Evolutionary conservation across 148 eudicot species (phyloP).

Genomic region (Diospyros lotus): DNA sequence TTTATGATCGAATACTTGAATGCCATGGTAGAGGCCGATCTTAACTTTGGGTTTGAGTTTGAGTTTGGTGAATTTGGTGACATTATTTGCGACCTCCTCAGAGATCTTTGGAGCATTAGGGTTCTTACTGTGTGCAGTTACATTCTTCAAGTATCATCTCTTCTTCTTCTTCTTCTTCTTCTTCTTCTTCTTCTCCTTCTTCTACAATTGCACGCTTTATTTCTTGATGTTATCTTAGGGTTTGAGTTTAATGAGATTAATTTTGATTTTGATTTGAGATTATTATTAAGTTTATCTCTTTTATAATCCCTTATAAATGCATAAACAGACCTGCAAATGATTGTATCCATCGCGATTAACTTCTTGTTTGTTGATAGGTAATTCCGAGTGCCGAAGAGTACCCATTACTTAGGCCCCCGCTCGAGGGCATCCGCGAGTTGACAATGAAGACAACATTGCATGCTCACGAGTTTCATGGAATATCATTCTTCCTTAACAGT

Average conservation of each 20-base stretch:
- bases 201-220: not conserved
- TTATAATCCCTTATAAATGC: not conserved
- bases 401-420: not conserved
- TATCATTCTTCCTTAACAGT: conserved; percentile 19
- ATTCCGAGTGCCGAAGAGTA: conserved; percentile 15
- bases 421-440: not conserved
- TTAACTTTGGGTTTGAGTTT: conserved; percentile 13
- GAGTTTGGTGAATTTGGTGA: conserved; percentile 18
- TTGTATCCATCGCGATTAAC: too few species aligned
- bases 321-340: not conserved
- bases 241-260: too few species aligned
- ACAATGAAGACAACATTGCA: conserved; percentile 23
- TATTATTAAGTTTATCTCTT: not conserved
- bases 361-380: conserved; percentile 7
- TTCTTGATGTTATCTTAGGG: not conserved
- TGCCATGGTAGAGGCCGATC: conserved; percentile 16
- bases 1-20: not conserved
- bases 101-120: conserved; percentile 2
- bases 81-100: not conserved
- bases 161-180: not conserved
- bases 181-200: not conserved
- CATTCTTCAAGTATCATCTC: conserved; percentile 29
- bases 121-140: conserved; percentile 32
- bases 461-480: conserved; percentile 23
- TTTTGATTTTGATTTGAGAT: not conserved